Percentiles rank a stretch among this genome's conserved stretches.
These are phyloP conservation scores for Claviceps sp. DNA, from an alignment of 2,329 filamentous ascomycete genomes.

Conservation along the genomic window DNA sequence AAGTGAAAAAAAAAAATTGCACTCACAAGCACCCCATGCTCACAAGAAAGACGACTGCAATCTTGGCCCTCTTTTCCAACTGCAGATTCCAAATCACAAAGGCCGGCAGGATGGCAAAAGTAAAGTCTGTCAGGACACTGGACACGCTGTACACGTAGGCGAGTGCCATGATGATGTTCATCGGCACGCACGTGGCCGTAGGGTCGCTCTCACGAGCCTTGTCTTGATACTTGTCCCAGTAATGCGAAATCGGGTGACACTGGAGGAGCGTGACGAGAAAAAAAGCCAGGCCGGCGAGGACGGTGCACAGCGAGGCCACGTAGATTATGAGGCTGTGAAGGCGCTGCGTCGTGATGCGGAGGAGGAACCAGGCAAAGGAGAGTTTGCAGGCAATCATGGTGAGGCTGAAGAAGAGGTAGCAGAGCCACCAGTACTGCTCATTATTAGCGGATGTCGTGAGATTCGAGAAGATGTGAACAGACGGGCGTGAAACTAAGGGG, in stretches of 20 bases:
- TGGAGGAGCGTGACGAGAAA: slow-evolving; percentile 29
- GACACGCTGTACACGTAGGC: slow-evolving; percentile 38
- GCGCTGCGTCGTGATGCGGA: slow-evolving; percentile 24
- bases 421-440: slow-evolving; percentile 23
- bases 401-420: slow-evolving; percentile 23
- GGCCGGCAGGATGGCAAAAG: slow-evolving; percentile 36
- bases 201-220: slow-evolving; percentile 9
- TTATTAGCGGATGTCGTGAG: not conserved
- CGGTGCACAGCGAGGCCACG: slow-evolving; percentile 20
- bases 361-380: slow-evolving; percentile 29
- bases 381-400: slow-evolving; percentile 26
- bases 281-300: slow-evolving; percentile 24
- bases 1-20: not conserved
- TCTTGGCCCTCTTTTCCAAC: slow-evolving; percentile 35
- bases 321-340: slow-evolving; percentile 24
- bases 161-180: slow-evolving; percentile 34
- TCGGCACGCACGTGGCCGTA: slow-evolving; percentile 19
- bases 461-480: not conserved
- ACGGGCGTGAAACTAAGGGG: too few relatives aligned
- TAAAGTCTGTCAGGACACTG: slow-evolving; percentile 36
- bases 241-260: slow-evolving; percentile 25
- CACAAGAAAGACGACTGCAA: slow-evolving; percentile 37
- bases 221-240: slow-evolving; percentile 23
- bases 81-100: slow-evolving; percentile 41
- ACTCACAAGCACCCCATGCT: slow-evolving; percentile 40